Percentiles rank a stretch among this genome's conserved stretches.
These are phyloP conservation scores for Apiotrichum sp. DNA, from an alignment of 1,284 basidiomycete species.

Conservation along the genomic window DNA sequence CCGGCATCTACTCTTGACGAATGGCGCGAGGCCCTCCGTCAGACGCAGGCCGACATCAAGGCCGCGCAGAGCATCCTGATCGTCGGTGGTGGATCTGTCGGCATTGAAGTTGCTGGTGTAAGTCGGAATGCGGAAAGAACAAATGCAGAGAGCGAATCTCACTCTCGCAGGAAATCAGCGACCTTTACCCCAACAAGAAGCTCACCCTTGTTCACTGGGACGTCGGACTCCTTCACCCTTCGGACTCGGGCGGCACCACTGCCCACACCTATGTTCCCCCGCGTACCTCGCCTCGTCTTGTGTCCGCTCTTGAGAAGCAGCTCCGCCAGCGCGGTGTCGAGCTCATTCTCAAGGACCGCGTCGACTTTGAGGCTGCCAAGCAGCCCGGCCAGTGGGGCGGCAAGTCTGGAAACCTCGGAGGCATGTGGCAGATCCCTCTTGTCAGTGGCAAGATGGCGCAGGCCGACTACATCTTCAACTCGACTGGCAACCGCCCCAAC, in stretches of 20 bases:
- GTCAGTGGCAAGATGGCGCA: slow-evolving; percentile 32
- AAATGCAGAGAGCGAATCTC: too few relatives aligned
- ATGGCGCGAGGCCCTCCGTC: slow-evolving; percentile 21
- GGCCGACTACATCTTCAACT: slow-evolving; percentile 48
- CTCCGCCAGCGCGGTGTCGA: slow-evolving; percentile 41
- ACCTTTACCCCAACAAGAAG: slow-evolving; percentile 25
- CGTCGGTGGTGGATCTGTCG: slow-evolving; percentile 49
- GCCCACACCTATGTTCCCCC: slow-evolving; percentile 24
- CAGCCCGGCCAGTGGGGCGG: slow-evolving; percentile 28
- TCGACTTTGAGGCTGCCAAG: slow-evolving; percentile 25
- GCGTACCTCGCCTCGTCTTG: slow-evolving; percentile 31
- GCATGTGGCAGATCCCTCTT: slow-evolving; percentile 33
- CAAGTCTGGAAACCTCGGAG: slow-evolving; percentile 26
- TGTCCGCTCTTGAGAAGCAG: slow-evolving; percentile 26
- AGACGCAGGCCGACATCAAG: slow-evolving; percentile 14
- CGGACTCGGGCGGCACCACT: slow-evolving; percentile 12
- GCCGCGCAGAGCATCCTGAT: slow-evolving; percentile 40
- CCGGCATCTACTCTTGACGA: slow-evolving; percentile 21
- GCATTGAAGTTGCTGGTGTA: slow-evolving; percentile 49
- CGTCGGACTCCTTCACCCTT: slow-evolving; percentile 28
- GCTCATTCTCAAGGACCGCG: slow-evolving; percentile 41
- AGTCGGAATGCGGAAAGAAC: slow-evolving; percentile 9
- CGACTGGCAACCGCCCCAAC: slow-evolving; percentile 47
- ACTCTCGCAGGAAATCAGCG: slow-evolving; percentile 25
- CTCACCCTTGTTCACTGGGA: slow-evolving; percentile 25